Conservation (phyloP, 345 rosid genomes). For the Cochlearia excelsa region DNA sequence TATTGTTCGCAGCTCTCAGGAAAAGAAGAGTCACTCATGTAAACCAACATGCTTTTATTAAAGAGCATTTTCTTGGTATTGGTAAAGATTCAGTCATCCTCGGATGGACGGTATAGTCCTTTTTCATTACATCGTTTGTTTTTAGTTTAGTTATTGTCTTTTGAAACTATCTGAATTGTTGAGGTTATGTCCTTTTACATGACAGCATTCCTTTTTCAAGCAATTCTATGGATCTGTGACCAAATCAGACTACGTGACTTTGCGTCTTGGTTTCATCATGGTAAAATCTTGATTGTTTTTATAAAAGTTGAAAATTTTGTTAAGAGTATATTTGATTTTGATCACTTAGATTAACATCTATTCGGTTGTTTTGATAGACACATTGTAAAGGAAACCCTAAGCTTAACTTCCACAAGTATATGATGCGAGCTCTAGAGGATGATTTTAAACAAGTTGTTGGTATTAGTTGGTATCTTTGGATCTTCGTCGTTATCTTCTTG, state of each 20-base stretch:
- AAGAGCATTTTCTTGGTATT: conserved; percentile 64
- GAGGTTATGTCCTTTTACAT: conserved; percentile 10
- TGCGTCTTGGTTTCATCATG: conserved; percentile 84
- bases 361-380: conserved; percentile 39
- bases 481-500: conserved; percentile 82
- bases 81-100: conserved; percentile 59
- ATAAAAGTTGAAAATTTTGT: neutral
- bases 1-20: conserved; percentile 44
- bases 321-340: neutral
- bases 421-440: conserved; percentile 97
- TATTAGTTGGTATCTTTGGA: conserved; percentile 98
- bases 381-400: conserved; percentile 71
- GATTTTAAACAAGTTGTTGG: conserved; percentile 94
- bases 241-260: conserved; percentile 70
- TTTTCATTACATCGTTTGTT: neutral
- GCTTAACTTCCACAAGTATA: conserved; percentile 82
- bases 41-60: conserved; percentile 65
- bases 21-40: conserved; percentile 54
- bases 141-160: neutral
- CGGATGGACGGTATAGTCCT: conserved; percentile 70
- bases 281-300: conserved; percentile 38
- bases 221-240: conserved; percentile 89
- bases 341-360: neutral
- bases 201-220: conserved; percentile 76
- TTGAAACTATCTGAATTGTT: conserved; percentile 9